Percentiles rank a stretch among this genome's conserved stretches.
Conservation (phyloP, 139 green algal species). For the Nannochloris sp. region DNA sequence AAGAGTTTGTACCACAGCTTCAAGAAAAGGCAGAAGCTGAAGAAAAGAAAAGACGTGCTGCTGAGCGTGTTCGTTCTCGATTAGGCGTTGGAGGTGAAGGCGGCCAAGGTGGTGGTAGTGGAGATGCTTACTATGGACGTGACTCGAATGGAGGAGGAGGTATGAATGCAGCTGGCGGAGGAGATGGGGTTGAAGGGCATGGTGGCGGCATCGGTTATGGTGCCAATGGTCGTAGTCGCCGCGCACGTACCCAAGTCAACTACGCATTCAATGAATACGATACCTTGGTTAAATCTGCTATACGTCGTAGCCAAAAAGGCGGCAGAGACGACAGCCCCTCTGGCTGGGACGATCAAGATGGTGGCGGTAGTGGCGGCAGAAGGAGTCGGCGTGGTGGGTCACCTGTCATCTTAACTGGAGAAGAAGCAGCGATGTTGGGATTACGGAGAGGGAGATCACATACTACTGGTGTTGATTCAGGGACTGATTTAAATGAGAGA, state of each 20-base stretch:
- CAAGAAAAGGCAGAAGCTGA: neutral
- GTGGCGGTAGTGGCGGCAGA: neutral
- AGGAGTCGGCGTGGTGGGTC: neutral
- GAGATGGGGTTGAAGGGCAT: neutral
- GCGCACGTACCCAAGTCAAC: constrained; percentile 13
- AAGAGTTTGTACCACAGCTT: neutral
- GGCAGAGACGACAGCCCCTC: neutral
- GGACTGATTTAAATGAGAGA: too few species aligned
- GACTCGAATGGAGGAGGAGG: constrained; percentile 14
- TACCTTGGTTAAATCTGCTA: constrained; percentile 1
- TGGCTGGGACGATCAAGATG: neutral
- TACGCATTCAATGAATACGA: constrained; percentile 25
- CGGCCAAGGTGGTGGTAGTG: constrained; percentile 7
- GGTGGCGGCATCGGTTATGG: neutral
- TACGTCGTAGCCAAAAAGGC: neutral
- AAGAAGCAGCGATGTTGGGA: neutral
- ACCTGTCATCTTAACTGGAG: neutral
- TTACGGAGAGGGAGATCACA: neutral
- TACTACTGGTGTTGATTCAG: too few species aligned
- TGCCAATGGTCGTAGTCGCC: constrained; percentile 1
- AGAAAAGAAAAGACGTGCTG: neutral
- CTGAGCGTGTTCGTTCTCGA: neutral
- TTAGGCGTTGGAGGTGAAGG: neutral
- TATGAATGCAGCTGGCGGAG: neutral
- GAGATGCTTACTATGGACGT: neutral